Evolutionary conservation across 331 rosid genomes (phyloP).

Genomic region (Rhamnella rubrinervis): DNA sequence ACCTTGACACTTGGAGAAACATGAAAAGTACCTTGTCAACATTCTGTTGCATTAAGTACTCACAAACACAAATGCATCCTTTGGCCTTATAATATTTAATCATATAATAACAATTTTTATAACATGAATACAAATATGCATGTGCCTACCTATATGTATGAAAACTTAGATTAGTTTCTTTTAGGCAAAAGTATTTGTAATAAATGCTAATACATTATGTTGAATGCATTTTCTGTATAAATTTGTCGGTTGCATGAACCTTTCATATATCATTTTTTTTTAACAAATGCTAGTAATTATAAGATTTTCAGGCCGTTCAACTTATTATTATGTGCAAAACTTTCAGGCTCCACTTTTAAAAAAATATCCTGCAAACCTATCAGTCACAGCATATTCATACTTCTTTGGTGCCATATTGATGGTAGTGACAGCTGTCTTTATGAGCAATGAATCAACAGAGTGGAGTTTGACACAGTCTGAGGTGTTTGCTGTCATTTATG

Average conservation of each 20-base stretch:
- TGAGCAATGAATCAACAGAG: slow-evolving; percentile 53
- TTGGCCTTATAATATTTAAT: too few relatives aligned
- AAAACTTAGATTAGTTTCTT: too few relatives aligned
- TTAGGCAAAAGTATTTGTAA: too few relatives aligned
- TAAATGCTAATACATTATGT: background rate
- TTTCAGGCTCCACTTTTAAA: slow-evolving; percentile 84
- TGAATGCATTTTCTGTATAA: background rate
- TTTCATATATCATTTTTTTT: background rate
- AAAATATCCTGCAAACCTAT: slow-evolving; percentile 73
- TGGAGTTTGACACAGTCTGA: slow-evolving; percentile 80
- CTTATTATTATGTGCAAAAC: slow-evolving; percentile 22
- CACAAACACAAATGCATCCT: too few relatives aligned
- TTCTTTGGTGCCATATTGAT: slow-evolving; percentile 68
- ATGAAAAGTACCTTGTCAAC: too few relatives aligned
- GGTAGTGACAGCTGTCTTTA: slow-evolving; percentile 63
- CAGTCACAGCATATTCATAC: slow-evolving; percentile 83
- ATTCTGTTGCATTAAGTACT: too few relatives aligned
- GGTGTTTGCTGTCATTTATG: slow-evolving; percentile 75
- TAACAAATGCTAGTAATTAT: slow-evolving; percentile 1
- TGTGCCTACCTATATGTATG: too few relatives aligned
- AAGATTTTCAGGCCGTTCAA: slow-evolving; percentile 9
- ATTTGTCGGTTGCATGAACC: background rate
- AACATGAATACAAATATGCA: too few relatives aligned
- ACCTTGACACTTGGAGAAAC: too few relatives aligned
- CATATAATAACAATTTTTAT: too few relatives aligned